phyloP scores from a whole-genome alignment of 169 alveolate genomes.

The Perkinsus marinus region DNA sequence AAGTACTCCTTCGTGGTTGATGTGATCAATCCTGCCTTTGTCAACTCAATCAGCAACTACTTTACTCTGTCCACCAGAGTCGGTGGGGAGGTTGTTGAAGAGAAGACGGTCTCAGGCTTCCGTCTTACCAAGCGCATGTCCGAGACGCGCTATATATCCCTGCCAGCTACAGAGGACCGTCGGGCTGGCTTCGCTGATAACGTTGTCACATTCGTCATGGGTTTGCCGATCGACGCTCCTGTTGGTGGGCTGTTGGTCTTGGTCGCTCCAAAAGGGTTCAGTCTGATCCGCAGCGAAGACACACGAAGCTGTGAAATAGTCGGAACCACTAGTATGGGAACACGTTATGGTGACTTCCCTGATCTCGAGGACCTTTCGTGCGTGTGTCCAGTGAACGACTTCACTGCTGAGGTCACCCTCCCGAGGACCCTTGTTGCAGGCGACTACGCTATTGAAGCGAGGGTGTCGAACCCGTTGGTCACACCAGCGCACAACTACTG shows the following conservation, averaged over 20 bases:
- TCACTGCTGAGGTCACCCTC: not conserved
- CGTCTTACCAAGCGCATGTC: slow-evolving; percentile 2
- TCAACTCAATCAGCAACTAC: slow-evolving; percentile 3
- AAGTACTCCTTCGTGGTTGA: not conserved
- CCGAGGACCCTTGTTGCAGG: not conserved
- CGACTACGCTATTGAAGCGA: not conserved
- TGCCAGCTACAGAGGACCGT: slow-evolving; percentile 4
- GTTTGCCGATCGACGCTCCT: slow-evolving; percentile 1
- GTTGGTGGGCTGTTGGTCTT: not conserved
- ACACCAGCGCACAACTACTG: not conserved
- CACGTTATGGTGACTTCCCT: not conserved
- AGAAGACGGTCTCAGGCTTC: not conserved
- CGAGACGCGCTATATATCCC: not conserved
- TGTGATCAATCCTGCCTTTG: not conserved
- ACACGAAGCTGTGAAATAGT: not conserved
- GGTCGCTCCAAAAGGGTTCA: not conserved
- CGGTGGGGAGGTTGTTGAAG: not conserved
- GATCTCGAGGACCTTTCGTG: not conserved
- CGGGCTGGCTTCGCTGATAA: not conserved
- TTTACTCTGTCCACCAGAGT: not conserved
- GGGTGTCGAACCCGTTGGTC: not conserved
- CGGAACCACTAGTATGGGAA: not conserved
- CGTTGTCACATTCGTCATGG: not conserved
- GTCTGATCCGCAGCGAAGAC: not conserved
- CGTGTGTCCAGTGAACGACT: not conserved